Evolutionary conservation across 768 basidiomycete species (phyloP).

Genomic region (Collybia nuda): DNA sequence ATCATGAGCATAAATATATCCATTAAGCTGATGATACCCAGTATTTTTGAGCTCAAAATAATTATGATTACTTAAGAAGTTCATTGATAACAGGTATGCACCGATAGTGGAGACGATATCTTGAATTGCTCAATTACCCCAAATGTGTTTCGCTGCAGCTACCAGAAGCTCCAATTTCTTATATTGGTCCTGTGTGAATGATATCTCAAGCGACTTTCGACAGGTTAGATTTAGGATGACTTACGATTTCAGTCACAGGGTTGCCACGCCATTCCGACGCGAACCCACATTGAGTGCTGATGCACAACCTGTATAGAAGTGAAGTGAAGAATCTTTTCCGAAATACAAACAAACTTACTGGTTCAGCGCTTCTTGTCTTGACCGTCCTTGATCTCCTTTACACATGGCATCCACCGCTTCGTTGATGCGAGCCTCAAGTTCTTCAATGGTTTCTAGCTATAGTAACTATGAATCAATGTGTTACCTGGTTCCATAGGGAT

Average conservation of each 20-base stretch:
- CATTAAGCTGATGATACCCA: too few species aligned
- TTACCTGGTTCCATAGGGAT: background rate
- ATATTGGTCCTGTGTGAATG: slow-evolving; percentile 37
- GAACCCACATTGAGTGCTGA: slow-evolving; percentile 61
- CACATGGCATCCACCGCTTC: slow-evolving; percentile 53
- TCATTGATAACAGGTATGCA: too few species aligned
- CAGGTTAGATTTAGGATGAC: background rate
- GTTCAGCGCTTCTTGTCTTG: slow-evolving; percentile 47
- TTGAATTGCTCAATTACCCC: slow-evolving; percentile 17
- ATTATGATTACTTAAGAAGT: too few species aligned
- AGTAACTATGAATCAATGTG: background rate
- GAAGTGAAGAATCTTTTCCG: background rate
- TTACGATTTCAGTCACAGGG: slow-evolving; percentile 43
- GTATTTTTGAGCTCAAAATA: too few species aligned
- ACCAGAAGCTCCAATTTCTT: slow-evolving; percentile 43
- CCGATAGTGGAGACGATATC: too few species aligned
- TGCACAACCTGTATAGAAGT: slow-evolving; percentile 37
- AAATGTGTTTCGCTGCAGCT: slow-evolving; percentile 42
- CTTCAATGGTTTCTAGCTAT: slow-evolving; percentile 51
- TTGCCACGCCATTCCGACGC: slow-evolving; percentile 56
- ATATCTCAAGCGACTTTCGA: background rate
- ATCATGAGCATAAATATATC: too few species aligned
- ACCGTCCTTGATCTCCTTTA: slow-evolving; percentile 39
- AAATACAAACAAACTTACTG: slow-evolving; percentile 33
- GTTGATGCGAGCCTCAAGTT: slow-evolving; percentile 48